A percentile compares a stretch with the other conserved stretches of the same genome.
Evolutionary conservation across 305 asterid genomes (phyloP).

Genomic region (Fraxinus ornus): DNA sequence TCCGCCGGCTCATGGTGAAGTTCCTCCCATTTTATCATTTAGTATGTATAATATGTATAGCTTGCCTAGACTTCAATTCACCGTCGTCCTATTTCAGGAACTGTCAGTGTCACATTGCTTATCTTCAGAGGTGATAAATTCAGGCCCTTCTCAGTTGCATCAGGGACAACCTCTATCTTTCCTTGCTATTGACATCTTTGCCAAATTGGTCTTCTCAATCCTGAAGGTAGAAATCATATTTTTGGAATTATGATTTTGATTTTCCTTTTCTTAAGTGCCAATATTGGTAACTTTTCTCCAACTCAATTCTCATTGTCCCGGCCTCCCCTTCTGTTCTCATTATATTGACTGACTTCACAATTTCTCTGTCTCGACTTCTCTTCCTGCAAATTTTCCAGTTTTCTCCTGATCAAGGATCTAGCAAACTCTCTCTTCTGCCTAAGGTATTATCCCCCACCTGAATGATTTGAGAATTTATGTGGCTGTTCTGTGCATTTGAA

Average conservation of each 20-base stretch:
- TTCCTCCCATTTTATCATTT: slow-evolving; percentile 9
- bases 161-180: slow-evolving; percentile 77
- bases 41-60: background rate
- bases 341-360: background rate
- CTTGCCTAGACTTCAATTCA: slow-evolving; percentile 2
- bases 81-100: slow-evolving; percentile 49
- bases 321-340: background rate
- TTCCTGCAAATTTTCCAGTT: slow-evolving; percentile 50
- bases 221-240: slow-evolving; percentile 62
- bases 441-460: slow-evolving; percentile 25
- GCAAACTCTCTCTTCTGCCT: slow-evolving; percentile 71
- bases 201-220: slow-evolving; percentile 78
- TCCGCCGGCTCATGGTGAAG: slow-evolving; percentile 75
- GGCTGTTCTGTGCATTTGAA: background rate
- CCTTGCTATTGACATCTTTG: slow-evolving; percentile 93
- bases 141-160: slow-evolving; percentile 65
- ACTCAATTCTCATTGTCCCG: background rate
- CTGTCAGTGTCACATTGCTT: slow-evolving; percentile 88
- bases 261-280: background rate
- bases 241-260: background rate
- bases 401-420: slow-evolving; percentile 83
- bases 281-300: background rate
- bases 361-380: slow-evolving; percentile 21
- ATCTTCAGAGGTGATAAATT: slow-evolving; percentile 69
- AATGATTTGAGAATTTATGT: background rate